phyloP scores from a whole-genome alignment of 225 moss, liverwort and hornwort genomes.

The Ulota crispa region DNA sequence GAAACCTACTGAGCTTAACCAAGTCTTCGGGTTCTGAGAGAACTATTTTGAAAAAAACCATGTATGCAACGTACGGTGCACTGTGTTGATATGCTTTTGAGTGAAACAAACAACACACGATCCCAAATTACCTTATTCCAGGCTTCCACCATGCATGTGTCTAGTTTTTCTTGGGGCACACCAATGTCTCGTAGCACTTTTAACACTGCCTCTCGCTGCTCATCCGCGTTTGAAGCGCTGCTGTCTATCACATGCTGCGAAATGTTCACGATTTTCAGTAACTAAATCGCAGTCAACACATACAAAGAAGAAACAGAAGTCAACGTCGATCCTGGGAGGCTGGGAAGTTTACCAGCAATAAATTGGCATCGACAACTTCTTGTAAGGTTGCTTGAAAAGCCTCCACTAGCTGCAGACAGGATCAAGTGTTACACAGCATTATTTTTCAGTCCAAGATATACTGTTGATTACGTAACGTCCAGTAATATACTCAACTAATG shows the following conservation, averaged over 20 bases:
- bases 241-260: conserved; percentile 81
- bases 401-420: conserved; percentile 65
- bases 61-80: no score
- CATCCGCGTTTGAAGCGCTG: conserved; percentile 69
- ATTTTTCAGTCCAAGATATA: neutral
- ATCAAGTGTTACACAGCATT: neutral
- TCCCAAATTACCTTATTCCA: conserved; percentile 70
- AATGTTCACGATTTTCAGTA: conserved; percentile 13
- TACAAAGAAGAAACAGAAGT: neutral
- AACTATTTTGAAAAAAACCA: neutral
- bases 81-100: neutral
- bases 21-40: neutral
- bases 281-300: neutral
- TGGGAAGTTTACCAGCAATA: conserved; percentile 53
- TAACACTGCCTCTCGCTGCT: conserved; percentile 71
- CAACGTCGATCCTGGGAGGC: neutral
- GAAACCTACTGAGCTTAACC: neutral
- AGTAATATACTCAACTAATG: neutral
- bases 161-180: conserved; percentile 63
- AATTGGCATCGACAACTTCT: conserved; percentile 85
- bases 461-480: neutral
- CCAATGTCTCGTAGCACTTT: conserved; percentile 72
- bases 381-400: conserved; percentile 85
- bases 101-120: neutral
- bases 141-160: conserved; percentile 66